phyloP scores from a whole-genome alignment of 306 rosid species.

The Corylus avellana region DNA sequence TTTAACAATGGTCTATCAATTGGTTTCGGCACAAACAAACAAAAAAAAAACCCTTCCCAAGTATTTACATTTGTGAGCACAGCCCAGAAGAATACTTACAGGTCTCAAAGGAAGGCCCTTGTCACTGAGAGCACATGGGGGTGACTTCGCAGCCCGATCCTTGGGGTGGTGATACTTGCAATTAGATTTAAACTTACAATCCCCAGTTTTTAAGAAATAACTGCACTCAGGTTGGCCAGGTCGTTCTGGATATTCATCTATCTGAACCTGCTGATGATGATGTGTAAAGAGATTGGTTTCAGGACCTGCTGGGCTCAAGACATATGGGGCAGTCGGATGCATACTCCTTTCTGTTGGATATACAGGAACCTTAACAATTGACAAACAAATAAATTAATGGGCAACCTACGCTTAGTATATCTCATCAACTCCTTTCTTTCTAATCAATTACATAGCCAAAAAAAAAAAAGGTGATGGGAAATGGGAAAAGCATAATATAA shows the following conservation, averaged over 20 bases:
- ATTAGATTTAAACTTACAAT: constrained; percentile 74
- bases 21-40: background rate
- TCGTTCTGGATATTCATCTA: constrained; percentile 78
- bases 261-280: constrained; percentile 48
- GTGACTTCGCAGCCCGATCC: constrained; percentile 44
- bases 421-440: background rate
- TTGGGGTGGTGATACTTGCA: constrained; percentile 97
- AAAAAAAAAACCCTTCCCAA: background rate
- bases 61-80: background rate
- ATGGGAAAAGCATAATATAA: background rate
- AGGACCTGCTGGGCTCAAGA: constrained; percentile 50
- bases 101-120: constrained; percentile 96
- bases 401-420: background rate
- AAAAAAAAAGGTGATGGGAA: background rate
- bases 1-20: constrained; percentile 3
- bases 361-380: constrained; percentile 62
- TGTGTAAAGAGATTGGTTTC: constrained; percentile 57
- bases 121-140: constrained; percentile 67
- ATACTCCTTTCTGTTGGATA: constrained; percentile 64
- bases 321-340: constrained; percentile 61
- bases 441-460: background rate
- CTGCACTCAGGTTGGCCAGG: constrained; percentile 94
- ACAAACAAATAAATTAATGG: constrained; percentile 22
- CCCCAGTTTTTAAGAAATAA: constrained; percentile 84
- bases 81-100: constrained; percentile 48